phyloP scores from a whole-genome alignment of 345 rosid genomes.

The Raphanus sativus region DNA sequence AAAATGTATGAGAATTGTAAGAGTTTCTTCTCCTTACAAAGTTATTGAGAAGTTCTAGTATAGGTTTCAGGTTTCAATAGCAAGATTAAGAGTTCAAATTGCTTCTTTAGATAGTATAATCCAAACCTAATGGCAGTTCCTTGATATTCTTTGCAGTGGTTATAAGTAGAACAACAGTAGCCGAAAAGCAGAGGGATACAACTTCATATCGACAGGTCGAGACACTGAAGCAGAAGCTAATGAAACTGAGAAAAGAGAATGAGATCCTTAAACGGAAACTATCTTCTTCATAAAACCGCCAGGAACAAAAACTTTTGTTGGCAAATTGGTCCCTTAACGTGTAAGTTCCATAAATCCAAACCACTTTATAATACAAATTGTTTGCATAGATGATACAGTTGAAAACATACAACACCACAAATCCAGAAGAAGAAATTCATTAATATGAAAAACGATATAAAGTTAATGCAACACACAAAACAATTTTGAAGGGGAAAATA shows the following conservation, averaged over 20 bases:
- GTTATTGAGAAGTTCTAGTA: not conserved
- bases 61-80: not conserved
- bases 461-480: not conserved
- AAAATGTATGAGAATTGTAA: no score
- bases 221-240: conserved; percentile 67
- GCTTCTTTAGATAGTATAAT: not conserved
- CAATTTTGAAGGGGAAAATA: not conserved
- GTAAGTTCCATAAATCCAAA: conserved; percentile 26
- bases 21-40: not conserved
- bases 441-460: not conserved
- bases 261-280: conserved; percentile 73
- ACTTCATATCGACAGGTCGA: conserved; percentile 62
- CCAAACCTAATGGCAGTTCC: conserved; percentile 4
- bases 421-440: not conserved
- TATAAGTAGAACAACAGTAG: conserved; percentile 57
- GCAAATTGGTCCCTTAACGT: conserved; percentile 7
- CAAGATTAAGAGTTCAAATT: not conserved
- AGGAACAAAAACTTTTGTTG: not conserved
- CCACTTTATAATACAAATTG: not conserved
- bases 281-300: conserved; percentile 41
- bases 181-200: conserved; percentile 59
- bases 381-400: not conserved
- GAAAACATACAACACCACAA: conserved; percentile 1
- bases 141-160: conserved; percentile 51
- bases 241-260: conserved; percentile 85